A percentile compares a stretch with the other conserved stretches of the same genome.
Conservation (phyloP, 169 alveolate genomes). For the Plasmodium gaboni region DNA sequence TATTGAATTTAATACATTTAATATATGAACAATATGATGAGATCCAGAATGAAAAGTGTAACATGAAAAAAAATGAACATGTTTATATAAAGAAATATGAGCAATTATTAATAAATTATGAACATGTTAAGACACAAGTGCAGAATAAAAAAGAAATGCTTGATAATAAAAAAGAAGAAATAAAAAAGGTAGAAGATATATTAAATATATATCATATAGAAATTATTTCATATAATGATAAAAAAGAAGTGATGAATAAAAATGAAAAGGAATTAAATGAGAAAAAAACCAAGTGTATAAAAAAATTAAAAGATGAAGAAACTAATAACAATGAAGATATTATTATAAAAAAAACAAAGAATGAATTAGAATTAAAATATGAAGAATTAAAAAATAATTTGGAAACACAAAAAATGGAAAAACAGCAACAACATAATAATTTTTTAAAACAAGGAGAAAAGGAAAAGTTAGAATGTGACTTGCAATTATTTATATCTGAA, state of each 20-base stretch:
- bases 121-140: neutral
- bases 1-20: slow-evolving; percentile 29
- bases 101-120: neutral
- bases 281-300: neutral
- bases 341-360: slow-evolving; percentile 23
- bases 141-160: neutral
- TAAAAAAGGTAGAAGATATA: neutral
- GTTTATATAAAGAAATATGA: slow-evolving; percentile 1
- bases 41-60: slow-evolving; percentile 9
- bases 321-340: too few species aligned
- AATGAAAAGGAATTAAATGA: slow-evolving; percentile 9
- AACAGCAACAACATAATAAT: slow-evolving; percentile 61
- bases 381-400: slow-evolving; percentile 26
- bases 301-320: slow-evolving; percentile 2
- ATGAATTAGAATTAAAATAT: slow-evolving; percentile 17
- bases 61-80: neutral
- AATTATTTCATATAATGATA: neutral
- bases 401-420: slow-evolving; percentile 23
- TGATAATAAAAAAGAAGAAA: slow-evolving; percentile 6
- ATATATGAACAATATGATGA: slow-evolving; percentile 33
- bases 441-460: slow-evolving; percentile 66
- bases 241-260: neutral
- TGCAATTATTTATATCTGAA: slow-evolving; percentile 48
- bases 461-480: slow-evolving; percentile 56
- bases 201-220: slow-evolving; percentile 12